phyloP scores from a whole-genome alignment of 1,139 yeast species.

The Suhomyces bribrorum region DNA sequence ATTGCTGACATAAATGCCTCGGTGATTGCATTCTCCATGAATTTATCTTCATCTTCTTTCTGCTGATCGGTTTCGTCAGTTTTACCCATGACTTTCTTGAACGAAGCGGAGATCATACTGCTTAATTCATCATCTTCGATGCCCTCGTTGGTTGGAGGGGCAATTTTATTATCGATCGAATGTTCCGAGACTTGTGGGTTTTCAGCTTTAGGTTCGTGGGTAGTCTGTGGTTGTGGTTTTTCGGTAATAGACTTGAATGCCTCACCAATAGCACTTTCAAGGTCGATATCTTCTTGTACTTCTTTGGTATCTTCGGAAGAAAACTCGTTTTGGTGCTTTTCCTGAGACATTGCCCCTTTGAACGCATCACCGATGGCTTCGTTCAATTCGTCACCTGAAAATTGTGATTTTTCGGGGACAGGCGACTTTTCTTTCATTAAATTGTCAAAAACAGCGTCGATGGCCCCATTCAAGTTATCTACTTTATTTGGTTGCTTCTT shows the following conservation, averaged over 20 bases:
- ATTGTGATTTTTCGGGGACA: background rate
- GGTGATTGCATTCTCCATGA: slow-evolving; percentile 34
- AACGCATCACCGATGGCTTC: slow-evolving; percentile 35
- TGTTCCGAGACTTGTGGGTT: background rate
- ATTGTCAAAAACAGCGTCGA: slow-evolving; percentile 7
- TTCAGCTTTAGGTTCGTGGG: background rate
- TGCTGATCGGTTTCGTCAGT: slow-evolving; percentile 4
- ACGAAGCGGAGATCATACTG: slow-evolving; percentile 21
- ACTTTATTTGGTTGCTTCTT: background rate
- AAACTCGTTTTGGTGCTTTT: slow-evolving; percentile 4
- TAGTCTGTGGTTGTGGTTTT: slow-evolving; percentile 1
- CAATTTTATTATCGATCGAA: background rate
- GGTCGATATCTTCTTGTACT: slow-evolving; percentile 20
- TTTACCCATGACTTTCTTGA: slow-evolving; percentile 15
- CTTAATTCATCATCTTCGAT: slow-evolving; percentile 18
- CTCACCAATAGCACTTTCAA: slow-evolving; percentile 29
- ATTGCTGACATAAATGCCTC: slow-evolving; percentile 37
- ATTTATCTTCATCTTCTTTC: slow-evolving; percentile 14
- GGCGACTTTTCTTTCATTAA: slow-evolving; percentile 4
- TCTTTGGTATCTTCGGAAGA: slow-evolving; percentile 2
- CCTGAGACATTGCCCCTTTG: slow-evolving; percentile 15
- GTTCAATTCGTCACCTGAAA: slow-evolving; percentile 18
- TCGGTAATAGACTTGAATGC: slow-evolving; percentile 17
- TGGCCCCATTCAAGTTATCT: slow-evolving; percentile 4
- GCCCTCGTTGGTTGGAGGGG: slow-evolving; percentile 6